Conservation (phyloP, 2,329 filamentous ascomycete species). For the Fusarium nanum region DNA sequence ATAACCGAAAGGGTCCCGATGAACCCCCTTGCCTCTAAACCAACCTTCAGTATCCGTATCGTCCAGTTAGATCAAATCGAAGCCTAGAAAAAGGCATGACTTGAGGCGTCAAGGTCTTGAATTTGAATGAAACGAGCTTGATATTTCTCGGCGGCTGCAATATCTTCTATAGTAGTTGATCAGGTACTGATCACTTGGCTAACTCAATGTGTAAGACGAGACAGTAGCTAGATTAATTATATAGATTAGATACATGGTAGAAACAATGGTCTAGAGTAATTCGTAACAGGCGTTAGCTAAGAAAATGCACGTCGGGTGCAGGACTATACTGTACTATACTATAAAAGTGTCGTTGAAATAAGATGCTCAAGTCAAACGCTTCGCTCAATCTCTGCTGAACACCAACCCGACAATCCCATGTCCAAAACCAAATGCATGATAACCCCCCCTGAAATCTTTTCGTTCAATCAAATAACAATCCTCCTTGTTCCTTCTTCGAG, state of each 20-base stretch:
- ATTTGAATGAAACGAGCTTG: background rate
- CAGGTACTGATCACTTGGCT: background rate
- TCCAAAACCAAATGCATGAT: background rate
- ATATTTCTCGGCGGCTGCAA: background rate
- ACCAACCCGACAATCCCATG: background rate
- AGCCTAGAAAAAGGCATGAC: background rate
- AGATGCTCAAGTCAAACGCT: slow-evolving; percentile 29
- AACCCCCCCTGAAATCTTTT: background rate
- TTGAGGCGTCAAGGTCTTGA: background rate
- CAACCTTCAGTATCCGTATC: background rate
- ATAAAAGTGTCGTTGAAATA: background rate
- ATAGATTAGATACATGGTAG: slow-evolving; percentile 1
- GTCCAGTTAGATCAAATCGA: background rate
- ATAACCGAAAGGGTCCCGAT: slow-evolving; percentile 2
- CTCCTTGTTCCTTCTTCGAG: background rate
- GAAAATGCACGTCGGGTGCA: slow-evolving; percentile 39
- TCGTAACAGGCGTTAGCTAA: slow-evolving; percentile 40
- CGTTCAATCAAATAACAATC: background rate
- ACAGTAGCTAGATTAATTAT: background rate
- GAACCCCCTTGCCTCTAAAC: background rate
- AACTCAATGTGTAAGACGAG: background rate
- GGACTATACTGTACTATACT: slow-evolving; percentile 29
- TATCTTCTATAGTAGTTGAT: background rate
- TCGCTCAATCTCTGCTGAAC: slow-evolving; percentile 14
- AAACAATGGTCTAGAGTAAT: slow-evolving; percentile 21